phyloP scores from a whole-genome alignment of 2,329 filamentous ascomycete genomes.

The Apiospora pterosperma region DNA sequence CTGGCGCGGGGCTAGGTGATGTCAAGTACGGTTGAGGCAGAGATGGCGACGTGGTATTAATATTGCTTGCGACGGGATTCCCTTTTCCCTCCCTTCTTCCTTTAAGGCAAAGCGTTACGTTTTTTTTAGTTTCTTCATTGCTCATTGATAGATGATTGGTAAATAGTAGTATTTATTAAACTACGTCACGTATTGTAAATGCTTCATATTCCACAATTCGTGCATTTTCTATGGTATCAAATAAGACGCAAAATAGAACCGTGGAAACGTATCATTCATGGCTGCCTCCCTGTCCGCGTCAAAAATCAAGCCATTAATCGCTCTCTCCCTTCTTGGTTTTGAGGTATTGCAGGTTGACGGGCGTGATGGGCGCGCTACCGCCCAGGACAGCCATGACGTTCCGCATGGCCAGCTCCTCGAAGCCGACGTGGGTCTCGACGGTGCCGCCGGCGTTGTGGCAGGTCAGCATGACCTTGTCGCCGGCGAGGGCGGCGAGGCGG shows the following conservation, averaged over 20 bases:
- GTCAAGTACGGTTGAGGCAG: not conserved
- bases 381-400: constrained; percentile 60
- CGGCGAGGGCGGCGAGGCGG: constrained; percentile 38
- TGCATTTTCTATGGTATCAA: not conserved
- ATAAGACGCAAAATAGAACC: not conserved
- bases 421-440: constrained; percentile 62
- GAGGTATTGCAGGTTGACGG: constrained; percentile 56
- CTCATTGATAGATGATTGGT: not conserved
- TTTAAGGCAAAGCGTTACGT: not conserved
- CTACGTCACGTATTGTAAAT: not conserved
- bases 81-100: not conserved
- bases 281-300: too few relatives aligned
- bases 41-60: not conserved
- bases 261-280: not conserved
- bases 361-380: constrained; percentile 50
- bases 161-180: not conserved
- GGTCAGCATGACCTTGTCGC: constrained; percentile 53
- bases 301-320: not conserved
- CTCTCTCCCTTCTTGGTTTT: not conserved
- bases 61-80: not conserved
- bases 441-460: constrained; percentile 67
- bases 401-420: constrained; percentile 64
- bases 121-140: not conserved
- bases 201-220: not conserved
- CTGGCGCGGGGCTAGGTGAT: not conserved